Evolutionary conservation across 2,329 filamentous ascomycete genomes (phyloP).

Genomic region (Pseudohalonectria lignicola): DNA sequence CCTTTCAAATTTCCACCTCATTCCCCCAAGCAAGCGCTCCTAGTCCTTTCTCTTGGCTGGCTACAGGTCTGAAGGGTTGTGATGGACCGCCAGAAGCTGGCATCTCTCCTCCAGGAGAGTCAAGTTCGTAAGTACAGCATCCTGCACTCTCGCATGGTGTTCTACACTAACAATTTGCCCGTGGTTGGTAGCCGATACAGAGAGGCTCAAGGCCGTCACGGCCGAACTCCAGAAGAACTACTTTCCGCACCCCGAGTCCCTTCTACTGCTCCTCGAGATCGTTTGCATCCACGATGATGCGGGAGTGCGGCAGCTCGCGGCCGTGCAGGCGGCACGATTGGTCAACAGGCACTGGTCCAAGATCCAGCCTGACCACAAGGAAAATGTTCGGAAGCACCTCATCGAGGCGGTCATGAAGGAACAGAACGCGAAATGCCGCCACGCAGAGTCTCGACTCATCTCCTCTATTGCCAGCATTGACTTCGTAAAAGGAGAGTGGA

Average conservation of each 20-base stretch:
- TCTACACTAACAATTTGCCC: no score
- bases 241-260: conserved; percentile 75
- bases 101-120: conserved; percentile 77
- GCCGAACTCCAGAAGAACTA: conserved; percentile 85
- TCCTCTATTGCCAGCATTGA: conserved; percentile 79
- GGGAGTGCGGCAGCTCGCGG: conserved; percentile 76
- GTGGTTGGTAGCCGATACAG: conserved; percentile 91
- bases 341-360: conserved; percentile 78
- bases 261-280: conserved; percentile 80
- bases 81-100: conserved; percentile 77
- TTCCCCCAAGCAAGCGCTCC: no score
- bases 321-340: conserved; percentile 78
- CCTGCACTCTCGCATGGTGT: no score
- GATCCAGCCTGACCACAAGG: conserved; percentile 65
- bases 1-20: no score
- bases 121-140: conserved; percentile 77
- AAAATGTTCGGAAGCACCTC: conserved; percentile 68
- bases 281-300: conserved; percentile 65
- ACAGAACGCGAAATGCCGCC: conserved; percentile 63
- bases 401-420: conserved; percentile 78
- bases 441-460: conserved; percentile 80
- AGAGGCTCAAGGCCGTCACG: conserved; percentile 82
- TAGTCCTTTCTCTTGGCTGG: no score
- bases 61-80: no score
- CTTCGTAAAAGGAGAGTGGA: conserved; percentile 77